phyloP scores from a whole-genome alignment of 2,329 filamentous ascomycete genomes.

The Neonectria faginata region DNA sequence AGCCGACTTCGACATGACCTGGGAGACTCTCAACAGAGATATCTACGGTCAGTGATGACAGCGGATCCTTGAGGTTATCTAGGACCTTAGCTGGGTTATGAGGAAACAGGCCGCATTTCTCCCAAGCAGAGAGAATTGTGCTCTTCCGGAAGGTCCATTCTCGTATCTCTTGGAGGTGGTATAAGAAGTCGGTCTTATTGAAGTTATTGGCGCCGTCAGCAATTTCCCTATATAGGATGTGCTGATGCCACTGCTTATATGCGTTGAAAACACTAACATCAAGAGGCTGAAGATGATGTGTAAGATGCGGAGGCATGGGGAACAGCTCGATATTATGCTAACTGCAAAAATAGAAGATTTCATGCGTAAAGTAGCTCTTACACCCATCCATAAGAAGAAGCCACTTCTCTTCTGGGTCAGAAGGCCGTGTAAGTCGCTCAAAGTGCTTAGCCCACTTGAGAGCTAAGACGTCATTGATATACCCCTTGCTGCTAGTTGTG shows the following conservation, averaged over 20 bases:
- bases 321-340: background rate
- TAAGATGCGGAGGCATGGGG: background rate
- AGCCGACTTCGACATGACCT: no score
- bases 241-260: background rate
- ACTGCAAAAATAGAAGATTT: background rate
- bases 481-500: background rate
- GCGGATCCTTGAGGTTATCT: no score
- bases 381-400: background rate
- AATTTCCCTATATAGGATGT: background rate
- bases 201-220: background rate
- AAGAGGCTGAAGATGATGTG: background rate
- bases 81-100: no score
- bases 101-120: no score
- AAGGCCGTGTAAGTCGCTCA: background rate
- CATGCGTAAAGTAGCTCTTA: background rate
- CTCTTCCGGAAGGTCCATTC: background rate
- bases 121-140: no score
- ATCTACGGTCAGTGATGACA: no score
- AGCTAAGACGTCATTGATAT: background rate
- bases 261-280: background rate
- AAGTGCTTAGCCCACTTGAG: background rate
- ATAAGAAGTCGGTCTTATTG: background rate
- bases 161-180: background rate
- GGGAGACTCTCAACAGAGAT: no score
- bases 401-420: background rate